phyloP scores from a whole-genome alignment of 108 stramenopile genomes.

The Cyclotella cryptica region DNA sequence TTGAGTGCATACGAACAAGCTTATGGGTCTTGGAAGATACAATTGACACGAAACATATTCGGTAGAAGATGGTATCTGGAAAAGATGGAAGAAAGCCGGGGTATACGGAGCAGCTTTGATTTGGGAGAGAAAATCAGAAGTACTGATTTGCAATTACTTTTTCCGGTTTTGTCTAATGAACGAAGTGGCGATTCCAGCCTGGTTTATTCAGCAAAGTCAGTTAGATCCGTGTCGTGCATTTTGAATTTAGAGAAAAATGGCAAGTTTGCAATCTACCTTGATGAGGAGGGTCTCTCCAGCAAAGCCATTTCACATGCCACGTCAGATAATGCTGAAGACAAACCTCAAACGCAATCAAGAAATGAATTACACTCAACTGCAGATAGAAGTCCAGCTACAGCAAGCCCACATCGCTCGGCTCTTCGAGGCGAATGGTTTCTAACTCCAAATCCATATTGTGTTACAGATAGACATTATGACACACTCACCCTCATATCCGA shows the following conservation, averaged over 20 bases:
- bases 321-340: background rate
- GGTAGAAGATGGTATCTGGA: constrained; percentile 37
- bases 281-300: constrained; percentile 10
- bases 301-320: background rate
- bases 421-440: constrained; percentile 73
- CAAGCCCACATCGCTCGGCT: constrained; percentile 15
- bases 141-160: constrained; percentile 43
- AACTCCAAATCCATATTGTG: constrained; percentile 77
- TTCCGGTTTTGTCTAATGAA: constrained; percentile 17
- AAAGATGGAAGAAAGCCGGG: background rate
- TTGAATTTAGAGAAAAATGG: constrained; percentile 48
- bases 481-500: constrained; percentile 64
- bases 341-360: background rate
- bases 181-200: background rate
- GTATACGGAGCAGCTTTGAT: background rate
- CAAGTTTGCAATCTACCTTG: constrained; percentile 33
- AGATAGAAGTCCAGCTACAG: constrained; percentile 1
- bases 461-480: constrained; percentile 84
- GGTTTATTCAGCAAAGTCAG: constrained; percentile 11
- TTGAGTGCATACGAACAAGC: constrained; percentile 52
- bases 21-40: constrained; percentile 40
- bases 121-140: background rate
- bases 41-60: constrained; percentile 34
- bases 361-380: background rate
- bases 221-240: constrained; percentile 37